These are phyloP conservation scores for Lentinus tigrinus DNA, from an alignment of 768 basidiomycete species.

Conservation along the genomic window DNA sequence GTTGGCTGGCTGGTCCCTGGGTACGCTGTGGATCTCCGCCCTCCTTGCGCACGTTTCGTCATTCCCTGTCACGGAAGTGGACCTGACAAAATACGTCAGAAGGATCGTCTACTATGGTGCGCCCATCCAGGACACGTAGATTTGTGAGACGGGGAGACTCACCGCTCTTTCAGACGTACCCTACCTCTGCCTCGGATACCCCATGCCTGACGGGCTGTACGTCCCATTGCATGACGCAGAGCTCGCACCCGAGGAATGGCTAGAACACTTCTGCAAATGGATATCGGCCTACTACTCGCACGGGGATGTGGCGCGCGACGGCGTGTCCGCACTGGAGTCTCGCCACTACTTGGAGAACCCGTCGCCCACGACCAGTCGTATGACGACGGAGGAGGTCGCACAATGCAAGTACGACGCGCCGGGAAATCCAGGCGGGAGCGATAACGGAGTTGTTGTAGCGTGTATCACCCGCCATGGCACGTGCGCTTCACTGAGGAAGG, in stretches of 20 bases:
- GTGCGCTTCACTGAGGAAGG: neutral
- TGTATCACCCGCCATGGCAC: neutral
- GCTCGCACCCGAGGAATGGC: neutral
- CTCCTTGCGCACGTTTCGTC: slow-evolving; percentile 8
- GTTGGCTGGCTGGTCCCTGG: slow-evolving; percentile 39
- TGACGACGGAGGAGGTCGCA: slow-evolving; percentile 1
- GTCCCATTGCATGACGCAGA: slow-evolving; percentile 1
- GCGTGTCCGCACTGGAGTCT: slow-evolving; percentile 1
- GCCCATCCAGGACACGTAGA: neutral
- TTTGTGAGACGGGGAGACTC: neutral
- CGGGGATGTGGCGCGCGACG: slow-evolving; percentile 10
- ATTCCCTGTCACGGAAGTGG: slow-evolving; percentile 9
- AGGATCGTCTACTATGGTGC: neutral
- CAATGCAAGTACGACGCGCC: neutral
- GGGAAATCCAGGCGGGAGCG: neutral
- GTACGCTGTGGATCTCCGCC: slow-evolving; percentile 25
- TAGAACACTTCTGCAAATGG: neutral
- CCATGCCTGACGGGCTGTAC: neutral
- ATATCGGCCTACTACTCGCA: slow-evolving; percentile 13
- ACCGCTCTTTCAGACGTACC: neutral
- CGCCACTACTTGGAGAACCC: neutral
- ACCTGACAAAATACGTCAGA: neutral
- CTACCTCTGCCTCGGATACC: neutral
- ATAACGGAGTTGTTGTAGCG: neutral
- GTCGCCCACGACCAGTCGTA: neutral